Conservation (phyloP, 768 basidiomycete species). For the Mycena kentingensis region DNA sequence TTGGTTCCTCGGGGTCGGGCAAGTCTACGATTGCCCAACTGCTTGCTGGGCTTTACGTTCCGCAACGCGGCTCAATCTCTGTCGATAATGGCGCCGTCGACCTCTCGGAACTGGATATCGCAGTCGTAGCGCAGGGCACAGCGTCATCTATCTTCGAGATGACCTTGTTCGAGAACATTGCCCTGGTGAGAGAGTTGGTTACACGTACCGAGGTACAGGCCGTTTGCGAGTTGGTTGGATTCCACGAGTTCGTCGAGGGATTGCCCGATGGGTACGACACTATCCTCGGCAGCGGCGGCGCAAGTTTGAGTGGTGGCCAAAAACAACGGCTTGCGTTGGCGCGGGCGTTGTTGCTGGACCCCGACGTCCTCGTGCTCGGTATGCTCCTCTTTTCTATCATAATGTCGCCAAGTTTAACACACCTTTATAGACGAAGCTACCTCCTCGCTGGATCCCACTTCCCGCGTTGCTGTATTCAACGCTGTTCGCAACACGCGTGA, state of each 20-base stretch:
- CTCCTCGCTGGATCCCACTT: conserved; percentile 82
- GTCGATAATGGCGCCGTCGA: conserved; percentile 83
- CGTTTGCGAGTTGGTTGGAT: conserved; percentile 80
- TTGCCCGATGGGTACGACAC: conserved; percentile 92
- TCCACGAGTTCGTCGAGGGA: conserved; percentile 84
- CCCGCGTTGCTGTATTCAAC: conserved; percentile 82
- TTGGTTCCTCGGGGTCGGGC: conserved; percentile 88
- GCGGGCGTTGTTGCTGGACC: conserved; percentile 80
- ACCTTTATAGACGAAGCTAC: conserved; percentile 73
- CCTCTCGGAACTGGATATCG: conserved; percentile 71
- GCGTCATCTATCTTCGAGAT: conserved; percentile 79
- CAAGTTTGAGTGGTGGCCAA: conserved; percentile 88
- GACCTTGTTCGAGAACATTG: conserved; percentile 83
- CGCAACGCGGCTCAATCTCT: conserved; percentile 63
- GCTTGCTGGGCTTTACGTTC: conserved; percentile 76
- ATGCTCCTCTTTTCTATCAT: conserved; percentile 32
- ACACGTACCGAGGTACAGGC: conserved; percentile 71
- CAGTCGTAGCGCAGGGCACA: conserved; percentile 75
- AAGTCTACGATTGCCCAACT: conserved; percentile 90
- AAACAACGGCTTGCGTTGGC: conserved; percentile 89
- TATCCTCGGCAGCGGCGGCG: conserved; percentile 69
- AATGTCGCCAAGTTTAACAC: conserved; percentile 49
- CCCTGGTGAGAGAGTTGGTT: conserved; percentile 72
- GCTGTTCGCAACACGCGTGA: conserved; percentile 66
- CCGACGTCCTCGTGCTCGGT: conserved; percentile 90